These are phyloP conservation scores for Tubosaeta sp. DNA, from an alignment of 768 basidiomycete genomes.

Conservation along the genomic window DNA sequence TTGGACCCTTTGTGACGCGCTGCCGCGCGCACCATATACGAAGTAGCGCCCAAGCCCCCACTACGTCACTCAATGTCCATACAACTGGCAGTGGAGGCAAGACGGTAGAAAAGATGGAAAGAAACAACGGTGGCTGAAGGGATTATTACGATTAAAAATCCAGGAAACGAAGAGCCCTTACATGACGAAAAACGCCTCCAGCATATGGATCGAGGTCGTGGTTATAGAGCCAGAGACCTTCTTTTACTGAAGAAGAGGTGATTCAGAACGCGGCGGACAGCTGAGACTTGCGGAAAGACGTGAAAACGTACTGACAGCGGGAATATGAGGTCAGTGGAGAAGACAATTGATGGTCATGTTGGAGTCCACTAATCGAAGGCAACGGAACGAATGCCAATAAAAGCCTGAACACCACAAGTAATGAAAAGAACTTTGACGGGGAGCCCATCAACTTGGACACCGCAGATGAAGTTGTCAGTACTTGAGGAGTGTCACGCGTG, in stretches of 20 bases:
- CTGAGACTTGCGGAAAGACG: neutral
- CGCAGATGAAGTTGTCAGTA: too few relatives aligned
- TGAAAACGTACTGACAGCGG: constrained; percentile 51
- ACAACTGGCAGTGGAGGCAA: constrained; percentile 56
- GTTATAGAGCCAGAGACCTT: constrained; percentile 79
- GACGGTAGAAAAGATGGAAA: constrained; percentile 70
- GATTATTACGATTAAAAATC: neutral
- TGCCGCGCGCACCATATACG: constrained; percentile 65
- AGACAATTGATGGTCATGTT: constrained; percentile 70
- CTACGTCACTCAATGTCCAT: constrained; percentile 68
- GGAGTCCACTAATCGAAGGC: constrained; percentile 40
- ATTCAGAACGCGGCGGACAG: constrained; percentile 9
- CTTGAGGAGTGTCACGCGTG: neutral
- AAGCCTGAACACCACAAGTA: constrained; percentile 46
- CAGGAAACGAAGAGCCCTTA: constrained; percentile 35
- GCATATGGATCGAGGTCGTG: constrained; percentile 83
- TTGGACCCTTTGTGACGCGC: constrained; percentile 35
- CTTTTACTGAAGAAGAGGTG: constrained; percentile 57
- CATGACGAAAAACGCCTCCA: constrained; percentile 83
- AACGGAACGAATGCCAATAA: constrained; percentile 50
- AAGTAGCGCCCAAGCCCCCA: constrained; percentile 65
- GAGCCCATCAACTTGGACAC: constrained; percentile 14
- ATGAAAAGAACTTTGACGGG: constrained; percentile 28
- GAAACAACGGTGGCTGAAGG: constrained; percentile 71
- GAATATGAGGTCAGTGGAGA: constrained; percentile 79